Base-by-base conservation (phyloP, 345 rosid genomes). In the Mercurialis annua region DNA sequence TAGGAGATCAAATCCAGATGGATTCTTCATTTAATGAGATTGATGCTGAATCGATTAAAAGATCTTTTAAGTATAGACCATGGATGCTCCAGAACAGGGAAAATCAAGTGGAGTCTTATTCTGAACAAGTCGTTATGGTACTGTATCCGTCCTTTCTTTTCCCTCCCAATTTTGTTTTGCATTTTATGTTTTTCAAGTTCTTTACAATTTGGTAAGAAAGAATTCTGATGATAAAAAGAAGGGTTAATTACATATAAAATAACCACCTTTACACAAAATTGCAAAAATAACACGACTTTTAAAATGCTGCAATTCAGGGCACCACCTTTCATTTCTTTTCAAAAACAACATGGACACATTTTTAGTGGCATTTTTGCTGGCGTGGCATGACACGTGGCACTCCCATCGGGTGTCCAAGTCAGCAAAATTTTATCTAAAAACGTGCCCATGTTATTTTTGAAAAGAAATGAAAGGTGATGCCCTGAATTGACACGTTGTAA, bases 81-180 rank as follows among this genome's bases (percentile, higher is more conserved):
- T 80, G 85, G 83, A 71, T 82, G 18, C 77, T 75, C 10, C 70
- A 71, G 43, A 61, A 42, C 50, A 51, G 64, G 70, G 67, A 60
- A 27, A 52, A 59, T 23, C 46, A 52, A 34, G 75, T 44, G 73
- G 70, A 71, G 26, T 55, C 71, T 27, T 57, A 59, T 26, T 48
- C 64, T 29, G 70, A 38, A 24, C 65, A 63, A 65, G 66, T 59
- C 38, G 58, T 62, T 59, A 59, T 52, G 80, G 83, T 81, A 2
- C 15, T n/a, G 55, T 54, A 21, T 49, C 29, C 65, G 15, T 44
- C 40, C 66, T 49, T 8, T 53, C 40, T 23, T 46, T 47, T 58
- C 18, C 46, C 20, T 20, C n/a, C 34, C n/a, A 23, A 40, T 38
- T 36, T 60, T 46, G 15, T 38, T 36, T 60, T 46, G 15, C 20